Percentiles rank a stretch among this genome's conserved stretches.
phyloP scores from a whole-genome alignment of 2,329 filamentous ascomycete species.

The Colletotrichum cereale region DNA sequence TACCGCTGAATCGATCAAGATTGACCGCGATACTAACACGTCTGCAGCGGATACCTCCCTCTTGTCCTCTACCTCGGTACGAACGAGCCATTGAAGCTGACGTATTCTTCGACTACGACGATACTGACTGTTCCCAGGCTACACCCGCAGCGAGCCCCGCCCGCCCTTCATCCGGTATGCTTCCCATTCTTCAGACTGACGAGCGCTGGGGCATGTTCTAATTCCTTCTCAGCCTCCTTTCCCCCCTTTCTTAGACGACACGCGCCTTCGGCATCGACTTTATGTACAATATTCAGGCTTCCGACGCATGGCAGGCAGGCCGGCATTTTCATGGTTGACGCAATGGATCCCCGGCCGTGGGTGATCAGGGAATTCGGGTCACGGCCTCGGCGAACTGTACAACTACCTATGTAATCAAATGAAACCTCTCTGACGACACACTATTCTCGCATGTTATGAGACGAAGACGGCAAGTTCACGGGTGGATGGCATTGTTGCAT shows the following conservation, averaged over 20 bases:
- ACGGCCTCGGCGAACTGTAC: conserved; percentile 30
- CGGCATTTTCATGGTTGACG: conserved; percentile 13
- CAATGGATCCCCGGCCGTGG: conserved; percentile 10
- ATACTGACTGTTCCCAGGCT: conserved; percentile 69
- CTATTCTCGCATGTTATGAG: background rate
- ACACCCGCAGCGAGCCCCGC: conserved; percentile 92
- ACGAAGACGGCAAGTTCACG: background rate
- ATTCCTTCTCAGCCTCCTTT: conserved; percentile 65
- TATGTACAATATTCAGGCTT: conserved; percentile 39
- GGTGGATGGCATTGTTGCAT: background rate
- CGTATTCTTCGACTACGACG: background rate
- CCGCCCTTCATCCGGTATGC: conserved; percentile 75
- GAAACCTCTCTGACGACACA: conserved; percentile 38
- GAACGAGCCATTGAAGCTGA: conserved; percentile 35
- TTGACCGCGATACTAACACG: conserved; percentile 51
- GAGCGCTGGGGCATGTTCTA: conserved; percentile 35
- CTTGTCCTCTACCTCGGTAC: conserved; percentile 96
- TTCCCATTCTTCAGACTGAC: too few species aligned
- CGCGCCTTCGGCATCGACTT: conserved; percentile 25
- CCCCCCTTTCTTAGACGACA: conserved; percentile 68
- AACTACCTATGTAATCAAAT: conserved; percentile 41
- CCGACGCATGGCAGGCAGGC: conserved; percentile 3
- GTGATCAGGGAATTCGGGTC: conserved; percentile 1
- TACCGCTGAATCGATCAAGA: background rate
- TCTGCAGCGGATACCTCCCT: conserved; percentile 87